Evolutionary conservation across 148 eudicot genomes (phyloP), one percentile per base, ranked within the genome.

Genomic region (Rhododendron williamsianum): DNA sequence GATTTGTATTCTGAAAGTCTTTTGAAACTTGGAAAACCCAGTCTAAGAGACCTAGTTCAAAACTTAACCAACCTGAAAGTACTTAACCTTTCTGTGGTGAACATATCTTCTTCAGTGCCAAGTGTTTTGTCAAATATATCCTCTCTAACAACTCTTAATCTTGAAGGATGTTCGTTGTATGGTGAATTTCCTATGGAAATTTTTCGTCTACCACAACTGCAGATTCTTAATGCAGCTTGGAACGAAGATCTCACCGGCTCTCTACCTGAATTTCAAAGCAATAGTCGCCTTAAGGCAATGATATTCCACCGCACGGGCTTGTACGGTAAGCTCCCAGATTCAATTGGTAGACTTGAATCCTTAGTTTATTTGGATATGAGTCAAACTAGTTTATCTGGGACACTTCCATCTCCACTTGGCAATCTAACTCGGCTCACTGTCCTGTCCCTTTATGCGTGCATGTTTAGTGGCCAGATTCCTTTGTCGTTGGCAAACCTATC

Each of bases 321-420:
- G 0, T 21, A 60, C 0, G 67, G 89, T 87, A 25, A 63, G 33
- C 21, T 84, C 89, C 25, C 79, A 80, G 0, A 90, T 91, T 69
- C 58, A 74, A 60, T 60, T 21, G 89, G 90, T 6, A 84, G 84
- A 12, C 85, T 89, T 10, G 58, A 73, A 46, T 85, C 52, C 25
- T 72, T 89, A n/a, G n/a, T n/a, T n/a, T n/a, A n/a, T n/a, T n/a
- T n/a, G n/a, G n/a, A n/a, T n/a, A n/a, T n/a, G n/a, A n/a, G n/a
- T n/a, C n/a, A n/a, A n/a, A n/a, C 38, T 9, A 11, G 18, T 23
- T 87, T 91, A 45, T 73, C 87, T n/a, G 90, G 90, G 33, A 30
- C 4, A 4, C 54, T 90, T 23, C 91, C 90, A 21, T 13, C 46
- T 33, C 72, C 82, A 45, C 27, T 88, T 7, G 36, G 54, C 18